Conservation (phyloP, 1,284 basidiomycete species). For the Ceratobasidium sp. region DNA sequence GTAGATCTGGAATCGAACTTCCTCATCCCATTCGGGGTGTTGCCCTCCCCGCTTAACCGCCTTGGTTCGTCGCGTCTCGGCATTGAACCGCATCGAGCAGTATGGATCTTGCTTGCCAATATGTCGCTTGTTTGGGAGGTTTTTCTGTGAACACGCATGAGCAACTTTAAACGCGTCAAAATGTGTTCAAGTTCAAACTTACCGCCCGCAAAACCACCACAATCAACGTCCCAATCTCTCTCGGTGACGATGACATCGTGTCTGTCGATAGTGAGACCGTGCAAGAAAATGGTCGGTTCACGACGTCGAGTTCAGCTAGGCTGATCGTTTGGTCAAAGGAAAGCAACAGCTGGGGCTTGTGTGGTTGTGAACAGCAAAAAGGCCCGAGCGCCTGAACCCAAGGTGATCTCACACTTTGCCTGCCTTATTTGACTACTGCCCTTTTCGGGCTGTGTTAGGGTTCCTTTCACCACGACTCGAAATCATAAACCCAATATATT, state of each 20-base stretch:
- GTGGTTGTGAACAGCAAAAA: constrained; percentile 29
- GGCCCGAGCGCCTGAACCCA: constrained; percentile 23
- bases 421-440: constrained; percentile 26
- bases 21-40: constrained; percentile 98
- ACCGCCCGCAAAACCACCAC: constrained; percentile 96
- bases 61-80: constrained; percentile 83
- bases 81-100: constrained; percentile 79
- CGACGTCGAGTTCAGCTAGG: neutral
- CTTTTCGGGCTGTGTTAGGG: constrained; percentile 36
- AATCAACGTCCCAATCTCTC: constrained; percentile 90
- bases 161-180: neutral
- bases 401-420: constrained; percentile 17
- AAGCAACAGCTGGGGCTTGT: constrained; percentile 10
- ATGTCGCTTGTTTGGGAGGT: constrained; percentile 90
- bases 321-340: neutral
- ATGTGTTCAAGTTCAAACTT: constrained; percentile 43
- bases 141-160: constrained; percentile 62
- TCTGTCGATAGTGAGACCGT: constrained; percentile 1
- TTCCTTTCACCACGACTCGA: neutral
- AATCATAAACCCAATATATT: constrained; percentile 30
- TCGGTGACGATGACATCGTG: constrained; percentile 53
- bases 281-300: constrained; percentile 4
- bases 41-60: constrained; percentile 96
- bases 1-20: constrained; percentile 89
- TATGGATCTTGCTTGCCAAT: constrained; percentile 99